These are phyloP conservation scores for Periconia sp. DNA, from an alignment of 2,329 filamentous ascomycete genomes.

Conservation along the genomic window DNA sequence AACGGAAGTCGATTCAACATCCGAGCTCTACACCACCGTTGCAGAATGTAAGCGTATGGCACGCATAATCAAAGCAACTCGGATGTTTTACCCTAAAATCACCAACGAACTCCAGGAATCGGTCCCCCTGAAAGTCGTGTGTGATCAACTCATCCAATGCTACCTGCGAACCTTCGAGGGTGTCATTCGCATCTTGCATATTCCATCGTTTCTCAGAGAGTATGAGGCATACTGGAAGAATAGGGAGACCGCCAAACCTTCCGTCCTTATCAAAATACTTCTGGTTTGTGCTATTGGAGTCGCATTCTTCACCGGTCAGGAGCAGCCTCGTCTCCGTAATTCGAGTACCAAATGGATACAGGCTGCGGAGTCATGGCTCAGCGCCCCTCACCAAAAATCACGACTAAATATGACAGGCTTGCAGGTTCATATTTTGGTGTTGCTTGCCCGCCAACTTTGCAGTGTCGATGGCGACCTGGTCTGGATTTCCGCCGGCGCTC, in stretches of 20 bases:
- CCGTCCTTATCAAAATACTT: slow-evolving; percentile 55
- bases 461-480: slow-evolving; percentile 39
- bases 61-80: slow-evolving; percentile 52
- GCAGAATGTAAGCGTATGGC: slow-evolving; percentile 55
- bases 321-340: slow-evolving; percentile 46
- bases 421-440: slow-evolving; percentile 47
- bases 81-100: slow-evolving; percentile 45
- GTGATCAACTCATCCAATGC: slow-evolving; percentile 51
- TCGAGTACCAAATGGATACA: slow-evolving; percentile 55
- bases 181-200: slow-evolving; percentile 53
- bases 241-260: slow-evolving; percentile 45
- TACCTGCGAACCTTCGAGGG: slow-evolving; percentile 55
- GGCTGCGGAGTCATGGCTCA: slow-evolving; percentile 58
- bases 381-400: slow-evolving; percentile 56
- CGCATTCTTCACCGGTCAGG: slow-evolving; percentile 52
- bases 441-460: slow-evolving; percentile 41
- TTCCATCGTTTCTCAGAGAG: slow-evolving; percentile 52
- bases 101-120: slow-evolving; percentile 43
- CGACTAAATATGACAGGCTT: slow-evolving; percentile 54
- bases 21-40: slow-evolving; percentile 23
- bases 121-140: slow-evolving; percentile 50
- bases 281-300: slow-evolving; percentile 39
- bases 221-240: slow-evolving; percentile 55
- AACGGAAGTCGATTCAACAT: slow-evolving; percentile 30
- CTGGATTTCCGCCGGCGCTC: slow-evolving; percentile 42